Evolutionary conservation across 2,329 filamentous ascomycete genomes (phyloP).

Genomic region (Davidsoniella virescens): DNA sequence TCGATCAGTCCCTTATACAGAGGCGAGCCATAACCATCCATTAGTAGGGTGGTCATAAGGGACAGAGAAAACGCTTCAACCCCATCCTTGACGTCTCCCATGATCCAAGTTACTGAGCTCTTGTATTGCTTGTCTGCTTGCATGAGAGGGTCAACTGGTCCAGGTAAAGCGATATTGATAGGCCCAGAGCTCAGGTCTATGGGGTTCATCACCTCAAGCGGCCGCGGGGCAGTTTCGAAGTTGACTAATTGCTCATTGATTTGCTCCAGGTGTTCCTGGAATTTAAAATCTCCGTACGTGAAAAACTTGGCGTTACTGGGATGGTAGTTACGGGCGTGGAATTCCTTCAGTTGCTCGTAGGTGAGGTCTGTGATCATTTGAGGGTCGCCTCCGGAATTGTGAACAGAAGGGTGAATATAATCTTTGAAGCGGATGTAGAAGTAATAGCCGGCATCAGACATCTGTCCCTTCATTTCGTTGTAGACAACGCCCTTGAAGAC

Average conservation of each 20-base stretch:
- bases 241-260: slow-evolving; percentile 56
- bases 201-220: slow-evolving; percentile 42
- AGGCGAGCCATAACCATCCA: slow-evolving; percentile 91
- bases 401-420: slow-evolving; percentile 80
- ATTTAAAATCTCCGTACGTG: slow-evolving; percentile 85
- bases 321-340: slow-evolving; percentile 88
- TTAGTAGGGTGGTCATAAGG: slow-evolving; percentile 65
- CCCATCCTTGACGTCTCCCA: slow-evolving; percentile 66
- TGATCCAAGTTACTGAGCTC: slow-evolving; percentile 84
- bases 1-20: slow-evolving; percentile 82
- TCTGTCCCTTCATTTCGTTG: slow-evolving; percentile 99
- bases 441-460: slow-evolving; percentile 91
- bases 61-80: slow-evolving; percentile 78
- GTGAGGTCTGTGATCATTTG: slow-evolving; percentile 93
- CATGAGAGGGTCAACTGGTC: slow-evolving; percentile 74
- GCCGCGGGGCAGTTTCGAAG: slow-evolving; percentile 50
- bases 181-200: slow-evolving; percentile 54
- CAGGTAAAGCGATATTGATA: slow-evolving; percentile 52
- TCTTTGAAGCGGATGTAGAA: slow-evolving; percentile 95
- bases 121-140: slow-evolving; percentile 80
- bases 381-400: slow-evolving; percentile 94
- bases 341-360: slow-evolving; percentile 72
- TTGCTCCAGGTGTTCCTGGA: slow-evolving; percentile 65
- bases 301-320: slow-evolving; percentile 93
- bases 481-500: slow-evolving; percentile 98